These are phyloP conservation scores for Trametes polyzona DNA, from an alignment of 1,284 basidiomycete species.

Conservation along the genomic window DNA sequence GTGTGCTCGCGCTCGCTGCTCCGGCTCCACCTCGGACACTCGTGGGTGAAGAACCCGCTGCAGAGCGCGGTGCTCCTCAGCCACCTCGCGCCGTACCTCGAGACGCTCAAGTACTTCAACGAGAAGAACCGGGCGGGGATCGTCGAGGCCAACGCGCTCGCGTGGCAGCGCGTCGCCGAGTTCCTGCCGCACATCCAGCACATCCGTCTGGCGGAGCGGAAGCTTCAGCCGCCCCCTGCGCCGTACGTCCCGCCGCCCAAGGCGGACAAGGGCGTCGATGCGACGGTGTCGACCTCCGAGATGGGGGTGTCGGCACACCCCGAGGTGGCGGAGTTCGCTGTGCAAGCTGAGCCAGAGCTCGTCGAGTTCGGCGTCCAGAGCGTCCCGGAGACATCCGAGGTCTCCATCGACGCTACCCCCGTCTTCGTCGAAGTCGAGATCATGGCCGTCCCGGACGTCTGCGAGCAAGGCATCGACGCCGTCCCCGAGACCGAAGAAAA, in stretches of 20 bases:
- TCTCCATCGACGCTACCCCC: constrained; percentile 40
- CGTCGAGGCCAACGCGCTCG: constrained; percentile 63
- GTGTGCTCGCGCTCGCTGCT: constrained; percentile 65
- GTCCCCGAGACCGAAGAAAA: constrained; percentile 29
- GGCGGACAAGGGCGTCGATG: constrained; percentile 55
- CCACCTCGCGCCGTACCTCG: constrained; percentile 71
- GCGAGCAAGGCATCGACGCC: constrained; percentile 32
- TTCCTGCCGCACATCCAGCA: constrained; percentile 70
- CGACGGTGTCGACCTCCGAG: constrained; percentile 50
- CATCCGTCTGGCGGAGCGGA: constrained; percentile 62
- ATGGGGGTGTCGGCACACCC: constrained; percentile 54
- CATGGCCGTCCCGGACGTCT: constrained; percentile 27
- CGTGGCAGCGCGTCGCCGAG: constrained; percentile 70
- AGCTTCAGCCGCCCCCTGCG: constrained; percentile 42
- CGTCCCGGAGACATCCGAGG: constrained; percentile 30
- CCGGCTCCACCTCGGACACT: constrained; percentile 73
- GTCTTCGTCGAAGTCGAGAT: constrained; percentile 30
- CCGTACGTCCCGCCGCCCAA: constrained; percentile 35
- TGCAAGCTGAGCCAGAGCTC: constrained; percentile 54
- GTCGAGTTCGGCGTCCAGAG: constrained; percentile 42
- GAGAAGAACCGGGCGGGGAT: constrained; percentile 73
- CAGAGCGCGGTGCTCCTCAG: constrained; percentile 71
- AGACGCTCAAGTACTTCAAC: constrained; percentile 72
- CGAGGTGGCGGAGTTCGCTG: constrained; percentile 44
- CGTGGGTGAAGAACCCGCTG: constrained; percentile 68